Evolutionary conservation across 2,329 filamentous ascomycete species (phyloP), one percentile per base, ranked within the genome.

Genomic region (Colletotrichum limetticola): DNA sequence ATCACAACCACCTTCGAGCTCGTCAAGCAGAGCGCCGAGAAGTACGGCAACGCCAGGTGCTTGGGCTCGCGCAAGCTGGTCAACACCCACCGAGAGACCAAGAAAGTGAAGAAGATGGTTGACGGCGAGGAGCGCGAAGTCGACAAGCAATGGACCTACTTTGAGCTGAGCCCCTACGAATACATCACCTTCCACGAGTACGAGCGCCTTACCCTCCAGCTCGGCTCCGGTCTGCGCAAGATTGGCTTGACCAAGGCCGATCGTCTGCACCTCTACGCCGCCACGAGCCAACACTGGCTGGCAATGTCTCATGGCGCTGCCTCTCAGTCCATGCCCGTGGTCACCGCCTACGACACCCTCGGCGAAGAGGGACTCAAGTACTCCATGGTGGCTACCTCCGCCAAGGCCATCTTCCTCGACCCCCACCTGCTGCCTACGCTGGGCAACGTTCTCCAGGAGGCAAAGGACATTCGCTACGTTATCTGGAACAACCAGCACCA

Each of bases 61-160:
- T 84, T 94, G 76, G 94, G 93, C 74, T 91, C 90, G 77, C 91
- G 94, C 75, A 92, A 90, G 81, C 88, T 97, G 73, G 84, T 97
- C 83, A 89, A 92, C 82, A 92, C 91, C 46, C 94, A 97, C 82
- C 88, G 92, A 77, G 94, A 97, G 85, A 93, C 91, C 78, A 97
- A 96, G 88, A 96, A 95, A 88, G 86, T 97, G 81, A 97, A 96
- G 90, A 97, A 95, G 88, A 88, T 95, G 71, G 86, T 97, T 57
- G 93, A 97, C 81, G 94, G 94, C 76, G 89, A 92, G 79, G 92
- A 96, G 86, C 85, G 90, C 78, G 90, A 95, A 83, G 90, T 95
- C 32, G 93, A 96, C 82, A 97, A 97, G 90, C 89, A 94, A 79
- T 97, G 94, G 94, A 93, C 92, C 69, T 97, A 93, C 84, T 97